Evolutionary conservation across 2,329 filamentous ascomycete species (phyloP).

Genomic region (Fusarium albosuccineum): DNA sequence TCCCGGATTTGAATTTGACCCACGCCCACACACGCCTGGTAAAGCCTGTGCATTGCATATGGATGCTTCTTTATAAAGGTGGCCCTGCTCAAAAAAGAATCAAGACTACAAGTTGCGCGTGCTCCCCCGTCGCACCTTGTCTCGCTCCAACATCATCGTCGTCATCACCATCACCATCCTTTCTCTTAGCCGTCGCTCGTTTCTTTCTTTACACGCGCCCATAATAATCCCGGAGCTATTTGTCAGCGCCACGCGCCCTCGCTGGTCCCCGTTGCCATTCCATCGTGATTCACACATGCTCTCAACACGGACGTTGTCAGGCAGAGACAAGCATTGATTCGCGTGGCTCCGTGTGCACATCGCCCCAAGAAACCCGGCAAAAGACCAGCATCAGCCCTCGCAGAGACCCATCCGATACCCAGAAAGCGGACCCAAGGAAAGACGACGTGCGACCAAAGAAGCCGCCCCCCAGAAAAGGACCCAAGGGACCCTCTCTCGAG

Average conservation of each 20-base stretch:
- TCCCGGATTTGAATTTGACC: slow-evolving; percentile 21
- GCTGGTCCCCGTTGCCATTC: slow-evolving; percentile 19
- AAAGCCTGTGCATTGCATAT: slow-evolving; percentile 4
- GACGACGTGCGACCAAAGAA: slow-evolving; percentile 35
- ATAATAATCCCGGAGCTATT: slow-evolving; percentile 18
- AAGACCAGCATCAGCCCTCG: slow-evolving; percentile 23
- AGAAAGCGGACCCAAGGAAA: slow-evolving; percentile 40
- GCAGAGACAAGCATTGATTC: slow-evolving; percentile 37
- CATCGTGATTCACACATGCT: slow-evolving; percentile 35
- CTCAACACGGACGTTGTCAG: slow-evolving; percentile 21
- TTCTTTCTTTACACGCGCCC: slow-evolving; percentile 16
- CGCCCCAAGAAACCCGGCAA: slow-evolving; percentile 25
- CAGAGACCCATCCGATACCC: slow-evolving; percentile 34
- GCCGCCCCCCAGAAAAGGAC: slow-evolving; percentile 36
- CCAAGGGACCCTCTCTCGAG: slow-evolving; percentile 35
- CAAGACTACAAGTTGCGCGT: slow-evolving; percentile 18
- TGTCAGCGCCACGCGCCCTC: slow-evolving; percentile 22
- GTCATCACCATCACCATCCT: slow-evolving; percentile 8
- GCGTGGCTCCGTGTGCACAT: slow-evolving; percentile 27
- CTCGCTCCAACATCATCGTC: not conserved
- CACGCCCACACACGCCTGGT: slow-evolving; percentile 12
- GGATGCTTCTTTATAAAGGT: slow-evolving; percentile 14
- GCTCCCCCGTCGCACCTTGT: slow-evolving; percentile 4
- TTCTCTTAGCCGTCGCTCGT: slow-evolving; percentile 19
- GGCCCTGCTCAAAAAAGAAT: not conserved